A percentile compares a stretch with the other conserved stretches of the same genome.
phyloP scores from a whole-genome alignment of 164 flowering plant genomes.

The Vitis amurensis region DNA sequence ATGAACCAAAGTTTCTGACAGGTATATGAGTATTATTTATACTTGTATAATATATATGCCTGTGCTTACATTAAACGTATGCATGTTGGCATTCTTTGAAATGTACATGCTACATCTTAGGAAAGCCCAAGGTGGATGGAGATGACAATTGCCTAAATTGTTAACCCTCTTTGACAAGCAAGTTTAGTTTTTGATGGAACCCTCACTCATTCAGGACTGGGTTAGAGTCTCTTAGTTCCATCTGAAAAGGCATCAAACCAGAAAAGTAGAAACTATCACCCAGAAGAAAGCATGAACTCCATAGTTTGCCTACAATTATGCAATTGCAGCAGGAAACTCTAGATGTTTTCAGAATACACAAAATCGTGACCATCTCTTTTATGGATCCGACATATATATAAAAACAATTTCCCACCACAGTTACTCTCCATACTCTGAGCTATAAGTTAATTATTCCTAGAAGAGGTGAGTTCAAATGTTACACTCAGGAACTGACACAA shows the following conservation, averaged over 20 bases:
- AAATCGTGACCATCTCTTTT: not conserved
- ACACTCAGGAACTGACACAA: not conserved
- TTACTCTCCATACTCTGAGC: no score
- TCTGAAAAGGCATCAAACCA: slow-evolving; percentile 35
- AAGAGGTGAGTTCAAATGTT: no score
- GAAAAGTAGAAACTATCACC: not conserved
- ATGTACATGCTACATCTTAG: not conserved
- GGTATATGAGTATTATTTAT: no score
- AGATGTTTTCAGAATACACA: not conserved
- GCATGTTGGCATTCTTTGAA: not conserved
- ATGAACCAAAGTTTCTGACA: no score
- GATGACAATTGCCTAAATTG: slow-evolving; percentile 56
- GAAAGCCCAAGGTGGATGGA: slow-evolving; percentile 1
- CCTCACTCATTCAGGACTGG: slow-evolving; percentile 77
- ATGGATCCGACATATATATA: no score
- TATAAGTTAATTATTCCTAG: no score
- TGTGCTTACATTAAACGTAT: not conserved
- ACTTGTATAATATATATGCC: no score
- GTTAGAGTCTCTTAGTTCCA: slow-evolving; percentile 64
- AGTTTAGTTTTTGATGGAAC: slow-evolving; percentile 70
- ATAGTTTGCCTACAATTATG: not conserved
- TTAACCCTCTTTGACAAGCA: slow-evolving; percentile 70
- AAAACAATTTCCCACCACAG: no score
- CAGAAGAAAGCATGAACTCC: not conserved
- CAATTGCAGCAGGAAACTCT: not conserved